Evolutionary conservation across 768 basidiomycete genomes (phyloP).

Genomic region (Rossbeevera mucosa): DNA sequence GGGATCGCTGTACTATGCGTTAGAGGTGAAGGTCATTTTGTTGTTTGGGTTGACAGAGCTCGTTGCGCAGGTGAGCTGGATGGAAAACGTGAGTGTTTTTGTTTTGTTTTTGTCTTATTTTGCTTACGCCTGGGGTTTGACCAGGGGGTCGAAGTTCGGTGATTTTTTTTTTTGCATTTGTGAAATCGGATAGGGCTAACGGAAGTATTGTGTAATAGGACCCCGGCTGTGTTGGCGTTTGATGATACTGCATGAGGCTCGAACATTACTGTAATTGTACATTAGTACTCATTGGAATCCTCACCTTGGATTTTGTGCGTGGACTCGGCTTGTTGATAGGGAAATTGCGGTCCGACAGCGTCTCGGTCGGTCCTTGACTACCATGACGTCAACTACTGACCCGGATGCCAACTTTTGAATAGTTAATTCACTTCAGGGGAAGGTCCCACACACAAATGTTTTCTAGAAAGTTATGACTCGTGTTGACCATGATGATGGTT

Average conservation of each 20-base stretch:
- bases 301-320: no score
- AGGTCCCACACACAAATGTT: not conserved
- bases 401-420: no score
- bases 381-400: no score
- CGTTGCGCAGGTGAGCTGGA: slow-evolving; percentile 49
- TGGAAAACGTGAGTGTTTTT: slow-evolving; percentile 39
- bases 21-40: slow-evolving; percentile 37
- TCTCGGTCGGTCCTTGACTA: no score
- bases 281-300: not conserved
- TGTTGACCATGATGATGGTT: not conserved
- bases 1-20: slow-evolving; percentile 22
- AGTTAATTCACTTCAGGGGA: not conserved
- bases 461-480: not conserved
- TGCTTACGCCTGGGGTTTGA: not conserved
- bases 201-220: slow-evolving; percentile 7
- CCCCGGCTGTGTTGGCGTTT: slow-evolving; percentile 30
- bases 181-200: not conserved
- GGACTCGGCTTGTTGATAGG: no score
- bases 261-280: not conserved
- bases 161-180: slow-evolving; percentile 1
- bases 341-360: no score
- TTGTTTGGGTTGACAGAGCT: slow-evolving; percentile 52
- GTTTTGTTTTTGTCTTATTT: no score
- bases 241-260: slow-evolving; percentile 17
- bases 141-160: slow-evolving; percentile 39